Base-by-base conservation (phyloP, 148 eudicot genomes). In the Spergularia marina region DNA sequence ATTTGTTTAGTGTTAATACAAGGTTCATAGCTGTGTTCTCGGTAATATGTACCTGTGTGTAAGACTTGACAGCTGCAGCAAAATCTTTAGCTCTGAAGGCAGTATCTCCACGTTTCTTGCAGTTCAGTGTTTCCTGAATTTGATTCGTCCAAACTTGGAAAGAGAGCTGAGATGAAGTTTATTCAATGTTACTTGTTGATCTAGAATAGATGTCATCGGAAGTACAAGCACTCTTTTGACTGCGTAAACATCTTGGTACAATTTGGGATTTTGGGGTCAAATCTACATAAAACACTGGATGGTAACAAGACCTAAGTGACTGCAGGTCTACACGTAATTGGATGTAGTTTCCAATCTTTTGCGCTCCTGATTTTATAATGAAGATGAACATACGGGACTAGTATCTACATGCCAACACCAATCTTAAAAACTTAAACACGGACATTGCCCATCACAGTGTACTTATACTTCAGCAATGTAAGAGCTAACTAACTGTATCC, bases 91-190 rank as follows among this genome's bases (percentile, higher is more conserved):
- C 82, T 71, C 88, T 84, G 70, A 91, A 91, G 51, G 90, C 93
- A 52, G 83, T 58, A 68, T 91, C 96, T 76, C 91, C 93, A 21
- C 77, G 87, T 76, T 91, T 91, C 84, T 86, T 89, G 82, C 81
- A 79, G 82, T 91, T 87, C 58, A 91, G 81, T 6, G 93, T 84
- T 60, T 91, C 96, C 74, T 89, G 96, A 82, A 91, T 83, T 60
- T 88, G 93, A 78, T 76, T 80, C 12, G 93, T 87, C 93, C 96
- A 89, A 73, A 84, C 82, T 84, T 91, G 93, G 69, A 91, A 89
- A 1, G 93, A 91, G 54, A 87, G 91, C 96, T 91, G 90, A 59
- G 58, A 69, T 25, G 65, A 81, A 63, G 55, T 49, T 49, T 7
- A 52, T 16, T 30, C 60, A 44, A 74, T 59, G 18, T 76, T 44